Conservation (phyloP, 2,329 filamentous ascomycete genomes). For the Xylariaceae sp. region DNA sequence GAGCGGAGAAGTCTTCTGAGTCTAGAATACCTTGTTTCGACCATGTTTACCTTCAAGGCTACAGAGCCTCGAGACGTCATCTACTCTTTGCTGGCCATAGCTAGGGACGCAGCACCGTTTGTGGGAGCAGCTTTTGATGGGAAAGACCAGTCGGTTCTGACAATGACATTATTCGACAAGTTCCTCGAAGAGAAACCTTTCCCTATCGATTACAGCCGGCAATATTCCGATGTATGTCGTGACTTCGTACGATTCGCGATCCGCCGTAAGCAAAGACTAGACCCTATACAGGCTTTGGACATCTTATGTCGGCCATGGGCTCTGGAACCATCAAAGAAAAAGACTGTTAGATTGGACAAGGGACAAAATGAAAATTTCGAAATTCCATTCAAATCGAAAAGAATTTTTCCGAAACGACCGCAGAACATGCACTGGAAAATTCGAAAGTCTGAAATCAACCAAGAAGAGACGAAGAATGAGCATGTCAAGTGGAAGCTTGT, state of each 20-base stretch:
- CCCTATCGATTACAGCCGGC: constrained; percentile 3
- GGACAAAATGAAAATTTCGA: neutral
- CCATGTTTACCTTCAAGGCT: constrained; percentile 6
- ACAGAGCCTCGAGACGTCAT: constrained; percentile 9
- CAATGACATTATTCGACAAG: neutral
- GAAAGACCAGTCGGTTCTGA: neutral
- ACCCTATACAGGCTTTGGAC: constrained; percentile 7
- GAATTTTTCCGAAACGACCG: neutral
- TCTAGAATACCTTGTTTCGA: constrained; percentile 11
- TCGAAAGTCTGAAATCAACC: neutral
- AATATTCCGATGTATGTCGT: constrained; percentile 5
- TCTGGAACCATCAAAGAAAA: neutral
- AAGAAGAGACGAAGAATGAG: neutral
- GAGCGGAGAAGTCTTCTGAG: neutral
- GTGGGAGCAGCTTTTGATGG: neutral
- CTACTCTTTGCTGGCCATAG: constrained; percentile 10
- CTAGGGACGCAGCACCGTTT: neutral
- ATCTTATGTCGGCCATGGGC: constrained; percentile 16
- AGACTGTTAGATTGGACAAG: neutral
- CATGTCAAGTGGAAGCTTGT: neutral
- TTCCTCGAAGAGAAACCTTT: constrained; percentile 2
- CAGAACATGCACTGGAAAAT: neutral
- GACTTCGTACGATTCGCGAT: constrained; percentile 1
- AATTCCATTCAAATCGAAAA: neutral
- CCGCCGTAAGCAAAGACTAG: neutral